Evolutionary conservation across 2,329 filamentous ascomycete species (phyloP), one percentile per base, ranked within the genome.

Genomic region (Fusarium coffeatum): DNA sequence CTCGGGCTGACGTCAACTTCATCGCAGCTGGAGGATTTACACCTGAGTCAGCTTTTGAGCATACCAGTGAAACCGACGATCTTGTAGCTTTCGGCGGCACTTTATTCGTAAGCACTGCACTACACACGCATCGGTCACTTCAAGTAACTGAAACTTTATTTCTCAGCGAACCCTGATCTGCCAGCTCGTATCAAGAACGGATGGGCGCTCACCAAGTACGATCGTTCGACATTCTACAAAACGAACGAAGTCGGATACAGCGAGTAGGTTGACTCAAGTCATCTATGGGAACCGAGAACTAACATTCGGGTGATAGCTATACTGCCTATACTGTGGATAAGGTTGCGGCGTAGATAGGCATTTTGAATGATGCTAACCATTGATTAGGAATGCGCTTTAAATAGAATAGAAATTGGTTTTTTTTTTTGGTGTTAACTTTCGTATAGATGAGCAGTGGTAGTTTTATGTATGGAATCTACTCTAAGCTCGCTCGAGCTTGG

Each of bases 11-110:
- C 4, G 50, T 68, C 6, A 50, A 30, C 28, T 54, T 82, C 0
- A 72, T 82, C 4, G 64, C 80, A 2, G 79, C 80, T 0, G 80
- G 80, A 9, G 79, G 78, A 0, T 80, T 77, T 22, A 70, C 63
- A 1, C 57, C 76, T 0, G 76, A 76, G 11, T 63, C 59, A 1
- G 80, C 80, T 1, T 30, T 64, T 30, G 61, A 54, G 10, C 68
- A 78, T 5, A 74, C 80, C 0, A 76, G 77, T 8, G 69, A 76
- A 18, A 73, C 76, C 15, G 74, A 80, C 6, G 73, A 81, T 8
- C 71, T 78, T 0, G 76, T 81, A 13, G 72, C 75, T 0, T 79
- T 80, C 67, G 78, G 77, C 67, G 77, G 20, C 71, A 74, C 48
- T 79, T 78, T 15, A 68, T 79, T 10, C 73, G 60, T 72, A 48